Base-by-base conservation (phyloP, 1,284 basidiomycete species). In the Apiotrichum montevideense region DNA sequence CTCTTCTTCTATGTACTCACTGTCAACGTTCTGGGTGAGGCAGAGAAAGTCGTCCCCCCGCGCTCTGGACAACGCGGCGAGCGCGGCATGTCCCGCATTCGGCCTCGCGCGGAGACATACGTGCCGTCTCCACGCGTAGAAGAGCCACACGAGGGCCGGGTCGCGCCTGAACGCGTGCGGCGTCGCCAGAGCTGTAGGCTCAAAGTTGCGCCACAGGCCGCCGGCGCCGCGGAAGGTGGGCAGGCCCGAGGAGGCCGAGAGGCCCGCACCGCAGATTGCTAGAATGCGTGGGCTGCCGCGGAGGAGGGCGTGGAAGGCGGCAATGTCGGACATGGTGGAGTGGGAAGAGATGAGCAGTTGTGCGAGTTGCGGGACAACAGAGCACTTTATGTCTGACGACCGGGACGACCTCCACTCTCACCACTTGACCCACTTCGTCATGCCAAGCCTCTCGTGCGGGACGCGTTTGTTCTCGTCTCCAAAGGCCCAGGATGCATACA, bases 211-310 rank as follows among this genome's bases (percentile, higher is more conserved):
- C 59, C 59, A 60, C 6, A 57, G 50, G 6, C 59, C 59, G 14
- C 59, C 59, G 1, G 59, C 59, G 4, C 59, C 59, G 9, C 59
- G 55, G 40, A 60, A 60, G 9, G 59, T 60, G 7, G 59, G 55
- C 6, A 60, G 43, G 15, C 59, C 59, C 1, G 49, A 52, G 0
- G 59, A 45, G 0, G 59, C 59, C 0, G 52, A 55, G 6, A 60
- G 42, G 6, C 59, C 59, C 1, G 59, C 55, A 4, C 59, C 59
- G 43, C 52, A 54, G 11, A 60, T 41, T 10, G 59, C 59, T 1
- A 60, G 50, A n/a, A 60, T 52, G 46, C 59, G 59, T 13, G 47
- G 47, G 3, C 39, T 41, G 21, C 50, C 39, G 2, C 33, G 52
- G 3, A 60, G 49, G 2, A 56, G 45, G 0, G 49, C 6, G 46